A percentile compares a stretch with the other conserved stretches of the same genome.
Evolutionary conservation across 208 protist genomes (phyloP).

Genomic region (Strigomonas galati): DNA sequence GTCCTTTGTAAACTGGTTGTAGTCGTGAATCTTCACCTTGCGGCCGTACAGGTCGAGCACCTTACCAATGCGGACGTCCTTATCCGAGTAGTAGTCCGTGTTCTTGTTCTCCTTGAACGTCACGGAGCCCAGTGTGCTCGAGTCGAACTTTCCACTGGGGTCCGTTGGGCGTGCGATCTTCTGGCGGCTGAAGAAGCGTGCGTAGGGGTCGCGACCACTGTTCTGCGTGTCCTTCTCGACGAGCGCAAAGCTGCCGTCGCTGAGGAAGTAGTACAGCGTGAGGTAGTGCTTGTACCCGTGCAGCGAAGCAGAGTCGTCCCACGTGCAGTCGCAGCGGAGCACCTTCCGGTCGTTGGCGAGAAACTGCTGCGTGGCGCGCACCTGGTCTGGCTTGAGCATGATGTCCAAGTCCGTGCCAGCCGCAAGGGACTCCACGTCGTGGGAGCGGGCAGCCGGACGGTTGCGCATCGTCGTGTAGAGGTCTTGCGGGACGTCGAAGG

Average conservation of each 20-base stretch:
- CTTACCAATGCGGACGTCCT: conserved; percentile 92
- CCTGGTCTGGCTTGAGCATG: conserved; percentile 80
- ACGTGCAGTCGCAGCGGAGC: conserved; percentile 95
- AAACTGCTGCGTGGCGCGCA: conserved; percentile 88
- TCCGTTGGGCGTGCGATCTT: conserved; percentile 76
- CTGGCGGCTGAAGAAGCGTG: conserved; percentile 93
- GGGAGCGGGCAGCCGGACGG: conserved; percentile 55
- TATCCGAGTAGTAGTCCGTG: conserved; percentile 94
- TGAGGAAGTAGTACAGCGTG: conserved; percentile 97
- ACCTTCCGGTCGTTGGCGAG: conserved; percentile 95
- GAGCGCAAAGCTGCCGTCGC: conserved; percentile 95
- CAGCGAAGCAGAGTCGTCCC: conserved; percentile 90
- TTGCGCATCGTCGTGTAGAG: conserved; percentile 47
- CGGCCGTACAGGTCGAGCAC: conserved; percentile 87
- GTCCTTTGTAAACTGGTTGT: conserved; percentile 92
- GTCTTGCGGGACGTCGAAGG: conserved; percentile 69
- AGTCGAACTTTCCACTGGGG: conserved; percentile 55
- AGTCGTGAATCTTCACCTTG: conserved; percentile 89
- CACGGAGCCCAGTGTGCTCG: conserved; percentile 90
- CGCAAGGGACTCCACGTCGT: conserved; percentile 76
- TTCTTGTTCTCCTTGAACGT: conserved; percentile 86
- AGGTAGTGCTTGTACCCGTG: conserved; percentile 90
- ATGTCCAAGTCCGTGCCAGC: conserved; percentile 63
- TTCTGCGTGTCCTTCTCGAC: conserved; percentile 94
- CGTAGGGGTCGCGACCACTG: conserved; percentile 96